Conservation (phyloP, 2,329 filamentous ascomycete genomes). For the Colletotrichum nymphaeae region DNA sequence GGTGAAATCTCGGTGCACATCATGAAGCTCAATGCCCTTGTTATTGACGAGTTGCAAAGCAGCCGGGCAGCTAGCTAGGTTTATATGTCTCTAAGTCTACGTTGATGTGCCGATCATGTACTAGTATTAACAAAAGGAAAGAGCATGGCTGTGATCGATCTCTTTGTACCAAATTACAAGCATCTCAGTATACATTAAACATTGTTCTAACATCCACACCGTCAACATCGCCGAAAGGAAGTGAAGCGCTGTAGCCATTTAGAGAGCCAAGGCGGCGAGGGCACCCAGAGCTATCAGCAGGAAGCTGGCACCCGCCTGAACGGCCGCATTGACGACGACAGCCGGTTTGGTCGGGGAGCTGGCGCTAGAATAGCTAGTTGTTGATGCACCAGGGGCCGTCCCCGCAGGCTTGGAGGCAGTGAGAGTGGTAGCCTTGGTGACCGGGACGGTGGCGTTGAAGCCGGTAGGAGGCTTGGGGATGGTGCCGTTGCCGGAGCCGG, state of each 20-base stretch:
- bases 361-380: slow-evolving; percentile 5
- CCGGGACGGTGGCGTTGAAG: slow-evolving; percentile 6
- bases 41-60: not conserved
- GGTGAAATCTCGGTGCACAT: too few relatives aligned
- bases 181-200: not conserved
- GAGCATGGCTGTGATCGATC: not conserved
- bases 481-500: slow-evolving; percentile 21
- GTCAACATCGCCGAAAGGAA: not conserved
- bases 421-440: slow-evolving; percentile 8
- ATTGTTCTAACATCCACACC: not conserved
- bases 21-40: not conserved
- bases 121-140: not conserved
- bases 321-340: slow-evolving; percentile 27
- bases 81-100: not conserved
- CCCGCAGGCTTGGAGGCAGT: slow-evolving; percentile 22
- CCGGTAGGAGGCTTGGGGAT: not conserved
- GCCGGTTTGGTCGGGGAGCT: slow-evolving; percentile 19
- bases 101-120: not conserved
- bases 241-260: not conserved
- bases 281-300: slow-evolving; percentile 23
- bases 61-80: not conserved
- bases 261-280: slow-evolving; percentile 15
- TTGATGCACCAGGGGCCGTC: slow-evolving; percentile 22
- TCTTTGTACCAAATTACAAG: not conserved
- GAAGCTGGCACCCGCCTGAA: slow-evolving; percentile 26